These are phyloP conservation scores for Alternaria rosae DNA, from an alignment of 2,329 filamentous ascomycete species.

Conservation along the genomic window DNA sequence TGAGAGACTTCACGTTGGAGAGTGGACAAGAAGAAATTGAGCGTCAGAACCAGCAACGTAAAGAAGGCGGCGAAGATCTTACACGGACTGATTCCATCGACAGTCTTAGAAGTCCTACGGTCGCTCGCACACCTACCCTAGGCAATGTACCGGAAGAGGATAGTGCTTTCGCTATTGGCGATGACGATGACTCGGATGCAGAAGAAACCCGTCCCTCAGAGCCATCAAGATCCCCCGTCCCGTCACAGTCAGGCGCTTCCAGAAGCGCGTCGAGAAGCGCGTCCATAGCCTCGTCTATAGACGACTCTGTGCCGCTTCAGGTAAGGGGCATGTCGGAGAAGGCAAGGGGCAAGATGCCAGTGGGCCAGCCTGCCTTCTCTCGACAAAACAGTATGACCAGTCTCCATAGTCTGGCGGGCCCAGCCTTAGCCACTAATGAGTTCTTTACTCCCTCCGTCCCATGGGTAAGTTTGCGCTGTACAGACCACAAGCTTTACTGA, in stretches of 20 bases:
- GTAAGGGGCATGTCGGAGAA: constrained; percentile 96
- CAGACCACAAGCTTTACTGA: constrained; percentile 25
- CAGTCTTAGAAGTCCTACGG: constrained; percentile 69
- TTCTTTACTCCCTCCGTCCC: constrained; percentile 79
- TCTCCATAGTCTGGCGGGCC: constrained; percentile 69
- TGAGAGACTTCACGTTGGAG: constrained; percentile 88
- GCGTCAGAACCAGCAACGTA: constrained; percentile 75
- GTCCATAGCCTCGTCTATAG: constrained; percentile 71
- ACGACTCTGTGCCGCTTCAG: constrained; percentile 83
- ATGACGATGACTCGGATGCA: constrained; percentile 73
- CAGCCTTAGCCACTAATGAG: constrained; percentile 63
- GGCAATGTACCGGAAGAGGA: constrained; percentile 80
- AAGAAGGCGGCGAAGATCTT: constrained; percentile 56
- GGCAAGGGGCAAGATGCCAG: constrained; percentile 93
- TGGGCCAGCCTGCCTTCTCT: constrained; percentile 81
- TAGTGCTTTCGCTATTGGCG: constrained; percentile 85
- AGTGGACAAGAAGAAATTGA: constrained; percentile 92
- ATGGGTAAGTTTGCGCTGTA: constrained; percentile 63
- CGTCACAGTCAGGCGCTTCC: constrained; percentile 52
- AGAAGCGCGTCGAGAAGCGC: constrained; percentile 60
- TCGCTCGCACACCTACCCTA: constrained; percentile 63
- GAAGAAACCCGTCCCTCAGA: constrained; percentile 60
- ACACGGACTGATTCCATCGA: constrained; percentile 69
- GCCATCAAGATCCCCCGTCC: constrained; percentile 36
- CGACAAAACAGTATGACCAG: constrained; percentile 90